Base-by-base conservation (phyloP, 2,329 filamentous ascomycete species). In the Neonectria punicea region DNA sequence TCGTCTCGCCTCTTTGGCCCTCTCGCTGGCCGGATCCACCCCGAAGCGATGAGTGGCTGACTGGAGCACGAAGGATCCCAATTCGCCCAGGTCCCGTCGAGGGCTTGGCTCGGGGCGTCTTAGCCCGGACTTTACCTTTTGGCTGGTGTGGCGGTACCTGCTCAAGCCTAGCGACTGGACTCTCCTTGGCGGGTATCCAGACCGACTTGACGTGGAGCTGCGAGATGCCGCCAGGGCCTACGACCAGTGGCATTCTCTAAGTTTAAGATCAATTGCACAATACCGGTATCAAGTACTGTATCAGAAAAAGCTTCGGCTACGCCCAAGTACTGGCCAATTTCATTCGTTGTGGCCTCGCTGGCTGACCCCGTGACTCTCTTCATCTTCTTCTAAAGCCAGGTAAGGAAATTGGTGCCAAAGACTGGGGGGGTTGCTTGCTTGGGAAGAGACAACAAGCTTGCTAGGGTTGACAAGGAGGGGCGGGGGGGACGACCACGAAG, bases 41-140 rank as follows among this genome's bases (percentile, higher is more conserved):
- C 46, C 67, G 44, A 39, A 47, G 49, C 67, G 62, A 36, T 62
- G 59, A n/a, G 22, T 43, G 41, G 50, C 34, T 39, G n/a, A 25
- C 28, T 34, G 20, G n/a, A 6, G 32, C 54, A 59, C n/a, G 41
- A 64, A 50, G 32, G 25, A 63, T 58, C 50, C 53, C 51, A 50
- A 53, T 44, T 28, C 32, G 41, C 22, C 50, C 50, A 30, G 34
- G 50, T 32, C 30, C 16, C 7, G 36, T 36, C 14, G 14, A 53
- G 39, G 44, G n/a, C 47, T 44, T 36, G 39, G 39, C 47, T 59
- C 30, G 25, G 30, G 28, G 43, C 18, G 44, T 39, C 14, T 41
- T 25, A 32, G 57, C 36, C 50, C 39, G 9, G 13, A 2, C n/a
- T 53, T 46, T 53, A 46, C 49, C 28, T 59, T 22, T 34, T 43